Evolutionary conservation across 306 rosid species (phyloP).

Genomic region (Quercus berberidifolia): DNA sequence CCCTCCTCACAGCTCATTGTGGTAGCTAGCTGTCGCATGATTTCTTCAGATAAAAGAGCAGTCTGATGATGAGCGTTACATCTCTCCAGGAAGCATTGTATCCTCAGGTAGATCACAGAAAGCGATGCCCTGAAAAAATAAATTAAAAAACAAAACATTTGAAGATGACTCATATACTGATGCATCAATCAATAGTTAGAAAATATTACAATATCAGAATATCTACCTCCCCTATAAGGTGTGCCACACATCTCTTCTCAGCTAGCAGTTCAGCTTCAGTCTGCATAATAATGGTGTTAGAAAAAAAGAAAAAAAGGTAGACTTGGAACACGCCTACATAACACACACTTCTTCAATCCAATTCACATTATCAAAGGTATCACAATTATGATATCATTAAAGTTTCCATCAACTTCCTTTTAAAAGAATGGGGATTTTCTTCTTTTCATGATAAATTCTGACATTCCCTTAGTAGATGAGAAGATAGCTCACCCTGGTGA

Average conservation of each 20-base stretch:
- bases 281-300: conserved; percentile 36
- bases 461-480: neutral
- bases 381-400: neutral
- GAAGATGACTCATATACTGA: neutral
- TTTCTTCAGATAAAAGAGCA: neutral
- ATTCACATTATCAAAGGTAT: too few relatives aligned
- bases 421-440: neutral
- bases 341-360: too few relatives aligned
- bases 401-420: neutral
- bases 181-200: neutral
- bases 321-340: too few relatives aligned
- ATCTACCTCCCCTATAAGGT: conserved; percentile 90
- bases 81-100: conserved; percentile 98
- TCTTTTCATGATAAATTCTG: neutral
- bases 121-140: conserved; percentile 63
- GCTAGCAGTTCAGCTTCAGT: conserved; percentile 92
- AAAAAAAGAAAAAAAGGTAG: neutral
- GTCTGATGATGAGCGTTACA: conserved; percentile 34
- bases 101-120: conserved; percentile 93
- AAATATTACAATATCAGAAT: neutral
- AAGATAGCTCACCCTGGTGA: conserved; percentile 48
- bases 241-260: conserved; percentile 96
- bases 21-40: neutral
- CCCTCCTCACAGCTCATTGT: conserved; percentile 10
- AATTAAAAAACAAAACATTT: neutral